Conservation (phyloP, 495 filamentous ascomycete species). For the Daldinia vernicosa region DNA sequence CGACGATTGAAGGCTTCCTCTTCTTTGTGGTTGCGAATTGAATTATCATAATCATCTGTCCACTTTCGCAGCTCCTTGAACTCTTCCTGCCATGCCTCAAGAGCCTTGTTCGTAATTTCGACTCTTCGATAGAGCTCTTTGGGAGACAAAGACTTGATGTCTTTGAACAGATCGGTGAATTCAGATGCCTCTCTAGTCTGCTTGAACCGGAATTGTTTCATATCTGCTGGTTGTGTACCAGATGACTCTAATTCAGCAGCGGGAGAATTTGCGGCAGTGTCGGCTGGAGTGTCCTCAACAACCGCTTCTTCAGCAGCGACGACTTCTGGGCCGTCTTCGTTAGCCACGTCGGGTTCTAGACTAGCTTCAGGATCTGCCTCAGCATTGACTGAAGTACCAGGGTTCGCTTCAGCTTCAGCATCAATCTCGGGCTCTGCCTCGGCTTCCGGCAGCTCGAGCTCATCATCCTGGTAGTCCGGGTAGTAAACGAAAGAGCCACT, state of each 20-base stretch:
- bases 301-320: background rate
- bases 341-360: slow-evolving; percentile 2
- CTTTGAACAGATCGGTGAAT: slow-evolving; percentile 47
- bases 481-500: slow-evolving; percentile 29
- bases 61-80: slow-evolving; percentile 67
- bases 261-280: slow-evolving; percentile 38
- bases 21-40: slow-evolving; percentile 51
- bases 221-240: slow-evolving; percentile 1
- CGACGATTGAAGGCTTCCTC: slow-evolving; percentile 43
- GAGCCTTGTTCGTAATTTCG: slow-evolving; percentile 59
- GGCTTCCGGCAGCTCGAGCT: slow-evolving; percentile 12
- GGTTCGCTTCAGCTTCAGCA: slow-evolving; percentile 3
- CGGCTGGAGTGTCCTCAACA: slow-evolving; percentile 38
- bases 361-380: background rate
- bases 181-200: slow-evolving; percentile 51
- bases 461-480: slow-evolving; percentile 31
- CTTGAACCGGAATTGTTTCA: slow-evolving; percentile 33
- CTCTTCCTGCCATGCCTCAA: slow-evolving; percentile 71
- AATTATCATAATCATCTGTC: slow-evolving; percentile 59
- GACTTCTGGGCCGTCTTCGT: slow-evolving; percentile 18
- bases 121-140: slow-evolving; percentile 64
- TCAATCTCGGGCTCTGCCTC: slow-evolving; percentile 15
- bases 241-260: slow-evolving; percentile 17
- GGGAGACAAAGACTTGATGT: slow-evolving; percentile 47
- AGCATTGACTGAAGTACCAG: slow-evolving; percentile 5